A percentile compares a stretch with the other conserved stretches of the same genome.
phyloP scores from a whole-genome alignment of 2,329 filamentous ascomycete species.

The Tolypocladium ophioglossoides region DNA sequence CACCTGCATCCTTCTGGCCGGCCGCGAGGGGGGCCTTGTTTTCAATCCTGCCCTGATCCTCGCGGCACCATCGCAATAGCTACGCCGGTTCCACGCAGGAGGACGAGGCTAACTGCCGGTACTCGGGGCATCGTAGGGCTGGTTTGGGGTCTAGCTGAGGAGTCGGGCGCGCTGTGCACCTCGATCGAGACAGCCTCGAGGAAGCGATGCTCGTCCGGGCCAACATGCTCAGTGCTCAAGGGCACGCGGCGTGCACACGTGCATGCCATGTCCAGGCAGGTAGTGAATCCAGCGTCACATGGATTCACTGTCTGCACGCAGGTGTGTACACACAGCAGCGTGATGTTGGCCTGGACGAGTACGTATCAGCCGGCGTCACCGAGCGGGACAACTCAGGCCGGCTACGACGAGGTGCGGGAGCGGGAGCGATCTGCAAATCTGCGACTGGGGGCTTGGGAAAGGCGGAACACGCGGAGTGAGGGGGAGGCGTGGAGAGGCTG shows the following conservation, averaged over 20 bases:
- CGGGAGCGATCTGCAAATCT: neutral
- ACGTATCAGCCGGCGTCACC: slow-evolving; percentile 1
- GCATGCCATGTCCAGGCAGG: neutral
- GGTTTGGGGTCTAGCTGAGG: neutral
- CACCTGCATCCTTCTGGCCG: neutral
- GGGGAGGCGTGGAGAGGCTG: neutral
- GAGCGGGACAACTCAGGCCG: slow-evolving; percentile 1
- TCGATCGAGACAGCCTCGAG: no score
- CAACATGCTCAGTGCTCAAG: neutral
- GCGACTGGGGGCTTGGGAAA: neutral
- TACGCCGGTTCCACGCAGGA: neutral
- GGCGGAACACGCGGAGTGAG: neutral
- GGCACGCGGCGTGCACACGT: neutral
- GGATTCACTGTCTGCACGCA: neutral
- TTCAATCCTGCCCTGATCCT: neutral
- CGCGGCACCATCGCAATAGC: neutral
- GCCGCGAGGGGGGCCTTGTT: neutral
- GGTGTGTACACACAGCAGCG: neutral
- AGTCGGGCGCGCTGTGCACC: neutral
- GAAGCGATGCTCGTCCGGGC: no score
- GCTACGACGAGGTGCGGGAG: neutral
- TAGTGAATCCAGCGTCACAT: neutral
- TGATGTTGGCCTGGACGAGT: neutral
- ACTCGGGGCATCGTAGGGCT: slow-evolving; percentile 2
- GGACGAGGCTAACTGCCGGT: neutral